Evolutionary conservation across 768 basidiomycete genomes (phyloP).

Genomic region (Leccinellum albellum): DNA sequence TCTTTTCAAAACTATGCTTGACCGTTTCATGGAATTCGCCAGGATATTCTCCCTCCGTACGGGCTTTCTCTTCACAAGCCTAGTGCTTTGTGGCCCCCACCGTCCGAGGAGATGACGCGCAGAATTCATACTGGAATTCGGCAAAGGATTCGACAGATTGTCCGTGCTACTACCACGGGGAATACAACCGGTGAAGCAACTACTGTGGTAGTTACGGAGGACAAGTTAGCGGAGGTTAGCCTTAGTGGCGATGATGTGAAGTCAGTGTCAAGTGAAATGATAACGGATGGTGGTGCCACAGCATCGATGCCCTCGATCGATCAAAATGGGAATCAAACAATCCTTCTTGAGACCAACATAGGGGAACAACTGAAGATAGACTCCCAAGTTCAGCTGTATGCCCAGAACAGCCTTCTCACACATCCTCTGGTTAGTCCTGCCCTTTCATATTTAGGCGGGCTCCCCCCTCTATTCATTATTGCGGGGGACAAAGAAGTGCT

Average conservation of each 20-base stretch:
- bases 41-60: conserved; percentile 80
- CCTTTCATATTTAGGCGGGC: conserved; percentile 79
- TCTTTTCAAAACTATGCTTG: not conserved
- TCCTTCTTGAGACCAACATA: conserved; percentile 41
- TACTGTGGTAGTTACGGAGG: conserved; percentile 1
- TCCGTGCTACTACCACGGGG: conserved; percentile 34
- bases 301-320: conserved; percentile 39
- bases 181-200: conserved; percentile 1
- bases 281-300: conserved; percentile 49
- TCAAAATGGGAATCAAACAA: conserved; percentile 39
- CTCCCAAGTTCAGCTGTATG: conserved; percentile 82
- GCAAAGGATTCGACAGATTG: conserved; percentile 54
- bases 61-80: conserved; percentile 79
- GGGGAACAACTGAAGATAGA: conserved; percentile 54
- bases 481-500: conserved; percentile 89
- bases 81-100: conserved; percentile 76
- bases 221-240: conserved; percentile 9
- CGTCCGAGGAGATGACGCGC: conserved; percentile 55
- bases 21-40: not conserved
- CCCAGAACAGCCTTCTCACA: conserved; percentile 68
- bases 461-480: conserved; percentile 83
- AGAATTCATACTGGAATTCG: conserved; percentile 58
- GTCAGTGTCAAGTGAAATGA: conserved; percentile 28
- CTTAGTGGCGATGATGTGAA: conserved; percentile 2
- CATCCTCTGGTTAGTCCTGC: conserved; percentile 86